Conservation (phyloP, 2,329 filamentous ascomycete species). For the Ophiostoma sp. region DNA sequence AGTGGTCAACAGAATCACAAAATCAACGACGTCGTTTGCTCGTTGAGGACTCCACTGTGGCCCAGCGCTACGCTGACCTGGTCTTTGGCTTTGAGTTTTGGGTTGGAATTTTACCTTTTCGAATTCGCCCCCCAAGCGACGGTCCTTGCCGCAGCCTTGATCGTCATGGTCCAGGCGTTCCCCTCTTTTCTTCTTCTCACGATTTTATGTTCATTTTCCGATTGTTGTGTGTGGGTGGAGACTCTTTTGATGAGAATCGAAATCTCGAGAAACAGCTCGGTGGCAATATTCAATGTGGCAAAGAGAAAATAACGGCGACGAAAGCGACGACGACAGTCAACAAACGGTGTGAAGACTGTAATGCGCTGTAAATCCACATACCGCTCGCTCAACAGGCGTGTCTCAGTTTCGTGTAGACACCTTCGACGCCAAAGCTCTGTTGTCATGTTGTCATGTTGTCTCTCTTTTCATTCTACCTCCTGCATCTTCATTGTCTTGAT, state of each 20-base stretch:
- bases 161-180: not conserved
- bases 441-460: not conserved
- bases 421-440: not conserved
- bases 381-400: not conserved
- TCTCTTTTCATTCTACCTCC: not conserved
- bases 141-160: conserved; percentile 8
- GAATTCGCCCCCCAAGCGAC: not conserved
- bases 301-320: not conserved
- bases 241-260: not conserved
- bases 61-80: not conserved
- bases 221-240: not conserved
- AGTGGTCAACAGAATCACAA: not conserved
- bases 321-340: not conserved
- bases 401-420: not conserved
- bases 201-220: not conserved
- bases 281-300: not conserved
- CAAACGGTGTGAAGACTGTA: not conserved
- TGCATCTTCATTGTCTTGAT: not conserved
- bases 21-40: conserved; percentile 1
- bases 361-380: not conserved
- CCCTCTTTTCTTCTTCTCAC: not conserved
- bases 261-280: not conserved
- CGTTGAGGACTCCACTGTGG: not conserved
- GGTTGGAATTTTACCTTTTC: not conserved
- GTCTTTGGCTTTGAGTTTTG: not conserved